phyloP scores from a whole-genome alignment of 1,139 yeast genomes.

The Candida smagusa region DNA sequence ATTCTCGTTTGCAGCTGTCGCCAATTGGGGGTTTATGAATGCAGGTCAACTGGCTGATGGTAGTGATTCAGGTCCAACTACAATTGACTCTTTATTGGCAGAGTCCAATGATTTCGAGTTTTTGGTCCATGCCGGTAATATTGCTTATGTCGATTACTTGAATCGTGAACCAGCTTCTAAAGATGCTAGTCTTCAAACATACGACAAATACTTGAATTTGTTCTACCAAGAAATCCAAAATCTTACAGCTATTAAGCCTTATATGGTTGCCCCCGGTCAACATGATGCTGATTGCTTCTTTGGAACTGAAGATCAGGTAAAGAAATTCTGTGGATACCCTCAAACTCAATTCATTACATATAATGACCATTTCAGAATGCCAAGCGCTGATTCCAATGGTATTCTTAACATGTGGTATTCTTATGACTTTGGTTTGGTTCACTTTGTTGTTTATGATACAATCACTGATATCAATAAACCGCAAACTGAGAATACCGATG shows the following conservation, averaged over 20 bases:
- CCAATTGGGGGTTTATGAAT: conserved; percentile 3
- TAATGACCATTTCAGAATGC: conserved; percentile 5
- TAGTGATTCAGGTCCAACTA: too few relatives aligned
- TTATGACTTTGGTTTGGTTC: conserved; percentile 4
- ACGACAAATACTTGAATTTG: conserved; percentile 4
- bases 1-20: conserved; percentile 5
- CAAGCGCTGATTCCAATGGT: conserved; percentile 4
- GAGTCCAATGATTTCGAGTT: conserved; percentile 2
- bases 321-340: conserved; percentile 4
- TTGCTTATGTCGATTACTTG: conserved; percentile 5
- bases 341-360: conserved; percentile 5
- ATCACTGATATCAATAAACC: conserved; percentile 4
- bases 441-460: conserved; percentile 4
- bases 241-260: conserved; percentile 2
- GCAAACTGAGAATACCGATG: conserved; percentile 2
- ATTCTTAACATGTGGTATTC: conserved; percentile 5
- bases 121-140: conserved; percentile 5
- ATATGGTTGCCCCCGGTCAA: conserved; percentile 5
- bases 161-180: background rate
- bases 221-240: conserved; percentile 5
- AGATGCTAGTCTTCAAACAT: conserved; percentile 2
- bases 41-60: conserved; percentile 3
- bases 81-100: conserved; percentile 1
- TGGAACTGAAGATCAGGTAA: conserved; percentile 2
- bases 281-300: conserved; percentile 6